Percentiles rank a stretch among this genome's conserved stretches.
Evolutionary conservation across 257 asterid genomes (phyloP).

Genomic region (Scutellaria barbata): DNA sequence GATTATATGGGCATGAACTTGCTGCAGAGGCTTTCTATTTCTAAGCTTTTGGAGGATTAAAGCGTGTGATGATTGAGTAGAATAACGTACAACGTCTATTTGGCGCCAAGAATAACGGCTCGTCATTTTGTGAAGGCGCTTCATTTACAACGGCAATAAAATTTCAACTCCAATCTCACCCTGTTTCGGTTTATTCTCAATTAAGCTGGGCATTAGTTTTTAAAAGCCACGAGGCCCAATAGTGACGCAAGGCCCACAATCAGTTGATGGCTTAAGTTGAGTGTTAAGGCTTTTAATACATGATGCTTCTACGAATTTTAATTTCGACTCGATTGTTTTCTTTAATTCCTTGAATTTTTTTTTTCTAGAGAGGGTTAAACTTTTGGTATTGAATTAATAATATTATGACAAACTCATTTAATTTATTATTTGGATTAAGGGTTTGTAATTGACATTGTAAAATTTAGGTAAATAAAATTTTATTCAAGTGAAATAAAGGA

Average conservation of each 20-base stretch:
- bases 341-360: too few relatives aligned
- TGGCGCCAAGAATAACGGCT: constrained; percentile 45
- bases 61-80: constrained; percentile 40
- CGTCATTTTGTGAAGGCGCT: constrained; percentile 23
- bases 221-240: background rate
- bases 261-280: background rate
- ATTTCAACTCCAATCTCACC: too few relatives aligned
- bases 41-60: constrained; percentile 44
- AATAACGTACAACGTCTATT: background rate
- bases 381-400: too few relatives aligned
- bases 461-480: too few relatives aligned
- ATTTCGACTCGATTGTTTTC: too few relatives aligned
- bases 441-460: too few relatives aligned
- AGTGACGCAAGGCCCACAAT: background rate
- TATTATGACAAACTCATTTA: too few relatives aligned
- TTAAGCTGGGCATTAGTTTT: background rate
- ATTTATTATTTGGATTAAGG: too few relatives aligned
- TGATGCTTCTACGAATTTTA: too few relatives aligned
- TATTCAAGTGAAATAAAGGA: too few relatives aligned
- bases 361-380: too few relatives aligned
- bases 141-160: constrained; percentile 35
- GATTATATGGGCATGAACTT: constrained; percentile 53
- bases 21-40: constrained; percentile 49
- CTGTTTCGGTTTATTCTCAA: background rate
- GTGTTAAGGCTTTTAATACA: too few relatives aligned